A percentile compares a stretch with the other conserved stretches of the same genome.
Conservation (phyloP, 305 asterid species). For the Solanum hybrid region DNA sequence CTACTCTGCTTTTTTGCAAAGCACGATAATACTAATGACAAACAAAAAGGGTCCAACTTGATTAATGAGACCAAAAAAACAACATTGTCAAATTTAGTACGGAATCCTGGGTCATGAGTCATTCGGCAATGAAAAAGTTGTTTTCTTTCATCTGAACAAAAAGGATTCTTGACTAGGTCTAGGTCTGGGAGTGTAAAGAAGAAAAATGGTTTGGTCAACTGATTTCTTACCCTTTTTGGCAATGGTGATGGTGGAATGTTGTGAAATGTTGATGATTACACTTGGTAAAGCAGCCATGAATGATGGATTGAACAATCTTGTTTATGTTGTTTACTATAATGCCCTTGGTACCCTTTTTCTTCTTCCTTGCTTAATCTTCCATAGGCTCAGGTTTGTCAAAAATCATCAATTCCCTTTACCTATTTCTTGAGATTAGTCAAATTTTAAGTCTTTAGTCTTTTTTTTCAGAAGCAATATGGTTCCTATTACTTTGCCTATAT, state of each 20-base stretch:
- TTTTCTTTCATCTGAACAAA: not conserved
- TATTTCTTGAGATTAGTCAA: not conserved
- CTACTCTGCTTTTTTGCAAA: not conserved
- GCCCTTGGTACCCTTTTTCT: slow-evolving; percentile 21
- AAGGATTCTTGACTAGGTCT: not conserved
- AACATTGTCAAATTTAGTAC: not conserved
- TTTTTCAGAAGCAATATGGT: slow-evolving; percentile 10
- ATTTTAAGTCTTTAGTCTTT: not conserved
- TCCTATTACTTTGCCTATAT: slow-evolving; percentile 16
- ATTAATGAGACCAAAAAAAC: not conserved
- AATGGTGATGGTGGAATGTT: slow-evolving; percentile 15
- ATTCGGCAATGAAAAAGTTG: not conserved
- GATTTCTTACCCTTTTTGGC: slow-evolving; percentile 15
- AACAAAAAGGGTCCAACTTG: not conserved
- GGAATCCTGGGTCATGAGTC: not conserved
- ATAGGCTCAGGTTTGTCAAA: slow-evolving; percentile 10
- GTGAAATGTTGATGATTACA: slow-evolving; percentile 18
- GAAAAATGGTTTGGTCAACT: not conserved
- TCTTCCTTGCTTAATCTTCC: slow-evolving; percentile 20
- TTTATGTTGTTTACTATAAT: slow-evolving; percentile 19
- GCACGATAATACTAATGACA: not conserved
- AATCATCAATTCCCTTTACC: not conserved
- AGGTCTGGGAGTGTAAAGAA: not conserved
- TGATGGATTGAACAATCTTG: slow-evolving; percentile 16
- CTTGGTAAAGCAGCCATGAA: slow-evolving; percentile 24